Base-by-base conservation (phyloP, 352 stramenopile genomes). In the Globisporangium rhizosaccharum region DNA sequence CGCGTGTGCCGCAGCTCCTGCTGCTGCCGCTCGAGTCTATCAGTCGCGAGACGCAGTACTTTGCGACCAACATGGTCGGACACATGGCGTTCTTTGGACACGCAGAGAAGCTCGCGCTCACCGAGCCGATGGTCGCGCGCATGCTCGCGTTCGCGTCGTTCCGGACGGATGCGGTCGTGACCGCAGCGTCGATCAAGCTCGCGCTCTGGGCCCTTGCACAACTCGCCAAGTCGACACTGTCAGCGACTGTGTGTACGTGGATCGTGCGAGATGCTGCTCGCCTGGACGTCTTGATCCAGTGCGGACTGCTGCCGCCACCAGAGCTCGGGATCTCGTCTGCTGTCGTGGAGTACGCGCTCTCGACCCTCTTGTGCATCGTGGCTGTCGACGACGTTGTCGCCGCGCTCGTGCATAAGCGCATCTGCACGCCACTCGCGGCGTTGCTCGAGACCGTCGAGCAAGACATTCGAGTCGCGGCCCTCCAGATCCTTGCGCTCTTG, bases 41-140 rank as follows among this genome's bases (percentile, higher is more conserved):
- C 11, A 59, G 57, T 1, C 62, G 62, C 3, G 53, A 77, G 3
- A 78, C 75, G n/a, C 79, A 90, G 42, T 74, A 82, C 53, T 82
- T 87, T 65, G 79, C 66, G 0, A 75, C 78, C 0, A 70, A 90
- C 49, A 81, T 84, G 61, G 71, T 88, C 37, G 79, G 79, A 0
- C 85, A 87, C 39, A 71, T 88, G 79, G 63, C 77, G 10, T 81
- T 71, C 33, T 87, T 84, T 44, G 75, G 72, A 2, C 65, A 84
- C 42, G 70, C 65, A 0, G 54, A 79, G 7, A 64, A 60, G 26
- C 64, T 90, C 3, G 46, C 55, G 10, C 42, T 90, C 4, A 53
- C 75, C 1, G 50, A 65, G 9, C 41, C 51, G 10, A 68, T 72
- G 4, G 55, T 90, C n/a, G 47, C 59, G 0, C 61, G 67, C 0